Evolutionary conservation across 2,329 filamentous ascomycete genomes (phyloP).

Genomic region (Cercospora brassicicola): DNA sequence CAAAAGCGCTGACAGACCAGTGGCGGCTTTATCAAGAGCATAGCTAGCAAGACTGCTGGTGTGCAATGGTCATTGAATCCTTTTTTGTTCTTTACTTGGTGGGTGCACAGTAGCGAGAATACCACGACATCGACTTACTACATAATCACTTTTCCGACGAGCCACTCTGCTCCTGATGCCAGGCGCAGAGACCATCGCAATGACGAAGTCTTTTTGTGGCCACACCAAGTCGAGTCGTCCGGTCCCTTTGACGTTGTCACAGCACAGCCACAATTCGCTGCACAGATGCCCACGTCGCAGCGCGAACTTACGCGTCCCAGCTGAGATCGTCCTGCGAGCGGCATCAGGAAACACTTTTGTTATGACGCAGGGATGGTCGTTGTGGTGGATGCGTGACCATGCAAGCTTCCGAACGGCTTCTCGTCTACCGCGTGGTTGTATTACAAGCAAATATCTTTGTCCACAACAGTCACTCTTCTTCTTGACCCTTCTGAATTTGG

Average conservation of each 20-base stretch:
- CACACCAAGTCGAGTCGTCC: background rate
- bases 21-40: slow-evolving; percentile 14
- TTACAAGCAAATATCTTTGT: background rate
- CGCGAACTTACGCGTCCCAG: slow-evolving; percentile 13
- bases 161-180: background rate
- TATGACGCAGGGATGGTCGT: slow-evolving; percentile 13
- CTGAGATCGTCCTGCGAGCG: slow-evolving; percentile 11
- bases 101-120: slow-evolving; percentile 17
- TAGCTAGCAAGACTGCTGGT: slow-evolving; percentile 18
- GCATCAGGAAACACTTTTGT: slow-evolving; percentile 3
- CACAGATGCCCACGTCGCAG: background rate
- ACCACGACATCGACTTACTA: slow-evolving; percentile 16
- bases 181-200: background rate
- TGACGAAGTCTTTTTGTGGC: background rate
- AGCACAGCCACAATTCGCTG: slow-evolving; percentile 16
- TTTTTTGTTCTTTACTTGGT: slow-evolving; percentile 20
- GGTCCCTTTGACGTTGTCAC: background rate
- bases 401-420: slow-evolving; percentile 16
- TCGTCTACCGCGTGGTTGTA: slow-evolving; percentile 1
- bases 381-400: slow-evolving; percentile 8
- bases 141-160: background rate
- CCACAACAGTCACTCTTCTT: background rate
- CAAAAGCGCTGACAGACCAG: slow-evolving; percentile 8
- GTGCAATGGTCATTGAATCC: slow-evolving; percentile 13
- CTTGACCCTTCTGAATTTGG: background rate